Conservation (phyloP, 1,284 basidiomycete genomes). For the Ceratobasidium sp. region DNA sequence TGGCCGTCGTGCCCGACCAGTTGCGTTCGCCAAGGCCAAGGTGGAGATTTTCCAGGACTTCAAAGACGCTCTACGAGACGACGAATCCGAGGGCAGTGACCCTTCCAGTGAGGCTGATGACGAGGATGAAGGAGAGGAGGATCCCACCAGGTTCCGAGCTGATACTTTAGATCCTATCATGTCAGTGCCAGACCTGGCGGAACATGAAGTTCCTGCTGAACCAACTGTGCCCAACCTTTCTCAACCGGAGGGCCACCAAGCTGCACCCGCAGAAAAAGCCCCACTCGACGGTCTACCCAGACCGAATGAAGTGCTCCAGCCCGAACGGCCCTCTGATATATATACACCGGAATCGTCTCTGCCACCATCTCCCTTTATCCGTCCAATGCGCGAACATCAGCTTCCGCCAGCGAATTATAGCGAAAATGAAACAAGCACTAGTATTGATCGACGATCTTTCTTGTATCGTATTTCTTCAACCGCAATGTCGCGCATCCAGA, state of each 20-base stretch:
- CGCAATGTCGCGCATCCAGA: constrained; percentile 36
- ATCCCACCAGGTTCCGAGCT: constrained; percentile 13
- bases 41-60: constrained; percentile 93
- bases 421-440: constrained; percentile 42
- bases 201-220: constrained; percentile 9
- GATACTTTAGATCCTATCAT: constrained; percentile 42
- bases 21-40: constrained; percentile 88
- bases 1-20: constrained; percentile 91
- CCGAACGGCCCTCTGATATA: constrained; percentile 53
- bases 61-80: constrained; percentile 89
- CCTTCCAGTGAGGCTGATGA: constrained; percentile 91
- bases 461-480: constrained; percentile 26
- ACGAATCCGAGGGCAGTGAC: constrained; percentile 65
- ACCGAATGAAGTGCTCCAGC: constrained; percentile 67
- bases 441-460: constrained; percentile 37
- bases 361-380: constrained; percentile 41
- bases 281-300: constrained; percentile 7
- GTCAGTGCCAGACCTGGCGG: constrained; percentile 26
- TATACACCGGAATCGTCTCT: constrained; percentile 57
- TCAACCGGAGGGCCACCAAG: background rate
- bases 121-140: constrained; percentile 72
- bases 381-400: constrained; percentile 30
- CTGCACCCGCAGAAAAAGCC: background rate
- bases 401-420: constrained; percentile 23
- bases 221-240: background rate